phyloP scores from a whole-genome alignment of 106 monocot genomes.

The Dendrobium catenatum region DNA sequence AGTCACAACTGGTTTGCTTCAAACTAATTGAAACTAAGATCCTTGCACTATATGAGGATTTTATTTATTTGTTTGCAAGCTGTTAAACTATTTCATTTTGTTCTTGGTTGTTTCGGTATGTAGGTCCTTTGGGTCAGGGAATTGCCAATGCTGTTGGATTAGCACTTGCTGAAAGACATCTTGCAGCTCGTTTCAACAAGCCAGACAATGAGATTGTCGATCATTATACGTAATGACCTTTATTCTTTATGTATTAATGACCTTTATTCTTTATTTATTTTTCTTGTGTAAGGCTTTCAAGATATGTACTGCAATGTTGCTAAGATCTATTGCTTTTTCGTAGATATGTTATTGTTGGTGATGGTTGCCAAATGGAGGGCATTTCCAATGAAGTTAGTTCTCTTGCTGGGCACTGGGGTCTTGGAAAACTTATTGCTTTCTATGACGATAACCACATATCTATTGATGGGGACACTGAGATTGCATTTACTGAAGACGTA shows the following conservation, averaged over 20 bases:
- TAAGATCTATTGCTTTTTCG: neutral
- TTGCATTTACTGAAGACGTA: slow-evolving; percentile 95
- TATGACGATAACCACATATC: slow-evolving; percentile 99
- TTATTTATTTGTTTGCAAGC: neutral
- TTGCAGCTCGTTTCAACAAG: slow-evolving; percentile 75
- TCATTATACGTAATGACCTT: slow-evolving; percentile 50
- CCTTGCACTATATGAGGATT: neutral
- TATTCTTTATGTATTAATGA: neutral
- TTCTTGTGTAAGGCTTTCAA: too few relatives aligned
- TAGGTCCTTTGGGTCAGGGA: slow-evolving; percentile 77
- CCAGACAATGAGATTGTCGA: slow-evolving; percentile 65
- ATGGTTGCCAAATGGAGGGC: slow-evolving; percentile 76
- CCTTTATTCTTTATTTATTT: neutral
- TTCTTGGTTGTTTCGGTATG: too few relatives aligned
- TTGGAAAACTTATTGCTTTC: slow-evolving; percentile 90
- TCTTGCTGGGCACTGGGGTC: slow-evolving; percentile 89
- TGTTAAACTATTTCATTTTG: neutral
- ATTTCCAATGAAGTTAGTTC: slow-evolving; percentile 82
- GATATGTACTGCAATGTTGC: neutral
- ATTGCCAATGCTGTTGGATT: slow-evolving; percentile 66
- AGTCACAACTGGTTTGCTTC: slow-evolving; percentile 84
- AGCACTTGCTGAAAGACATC: slow-evolving; percentile 59
- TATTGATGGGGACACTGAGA: slow-evolving; percentile 95
- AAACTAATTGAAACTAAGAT: neutral
- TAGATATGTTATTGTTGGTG: slow-evolving; percentile 62